Evolutionary conservation across 2,329 filamentous ascomycete genomes (phyloP).

Genomic region (Chrysosporium keratinophilum): DNA sequence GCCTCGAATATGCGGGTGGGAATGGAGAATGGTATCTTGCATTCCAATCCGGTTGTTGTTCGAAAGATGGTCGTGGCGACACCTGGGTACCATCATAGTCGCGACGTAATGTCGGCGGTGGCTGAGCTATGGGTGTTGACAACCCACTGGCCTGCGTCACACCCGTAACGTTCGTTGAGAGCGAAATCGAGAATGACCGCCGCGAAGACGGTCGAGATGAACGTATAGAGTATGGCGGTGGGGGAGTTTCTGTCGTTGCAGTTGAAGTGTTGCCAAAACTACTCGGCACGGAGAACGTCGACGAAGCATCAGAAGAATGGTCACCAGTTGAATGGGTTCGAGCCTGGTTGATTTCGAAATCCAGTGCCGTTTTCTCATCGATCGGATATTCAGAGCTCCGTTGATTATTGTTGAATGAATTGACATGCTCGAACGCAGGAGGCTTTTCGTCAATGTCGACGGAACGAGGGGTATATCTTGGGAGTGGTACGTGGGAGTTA

Average conservation of each 20-base stretch:
- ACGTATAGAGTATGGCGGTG: conserved; percentile 33
- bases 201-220: conserved; percentile 25
- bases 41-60: not conserved
- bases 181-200: conserved; percentile 23
- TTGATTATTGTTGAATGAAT: conserved; percentile 17
- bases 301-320: conserved; percentile 31
- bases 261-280: conserved; percentile 38
- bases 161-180: conserved; percentile 20
- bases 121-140: conserved; percentile 21
- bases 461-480: conserved; percentile 34
- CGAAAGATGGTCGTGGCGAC: not conserved
- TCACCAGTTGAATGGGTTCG: conserved; percentile 19
- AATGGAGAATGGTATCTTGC: not conserved
- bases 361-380: conserved; percentile 27
- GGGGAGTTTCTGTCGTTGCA: conserved; percentile 34
- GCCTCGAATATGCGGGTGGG: conserved; percentile 5
- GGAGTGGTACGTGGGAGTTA: conserved; percentile 28
- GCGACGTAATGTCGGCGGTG: conserved; percentile 21
- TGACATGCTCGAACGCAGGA: conserved; percentile 25
- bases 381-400: conserved; percentile 10
- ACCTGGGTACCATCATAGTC: not conserved
- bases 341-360: conserved; percentile 18
- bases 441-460: conserved; percentile 34
- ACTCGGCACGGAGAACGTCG: conserved; percentile 34
- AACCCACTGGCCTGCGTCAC: conserved; percentile 8